Percentiles rank a stretch among this genome's conserved stretches.
Conservation (phyloP, 2,329 filamentous ascomycete genomes). For the Hymenoscyphus fraxineus region DNA sequence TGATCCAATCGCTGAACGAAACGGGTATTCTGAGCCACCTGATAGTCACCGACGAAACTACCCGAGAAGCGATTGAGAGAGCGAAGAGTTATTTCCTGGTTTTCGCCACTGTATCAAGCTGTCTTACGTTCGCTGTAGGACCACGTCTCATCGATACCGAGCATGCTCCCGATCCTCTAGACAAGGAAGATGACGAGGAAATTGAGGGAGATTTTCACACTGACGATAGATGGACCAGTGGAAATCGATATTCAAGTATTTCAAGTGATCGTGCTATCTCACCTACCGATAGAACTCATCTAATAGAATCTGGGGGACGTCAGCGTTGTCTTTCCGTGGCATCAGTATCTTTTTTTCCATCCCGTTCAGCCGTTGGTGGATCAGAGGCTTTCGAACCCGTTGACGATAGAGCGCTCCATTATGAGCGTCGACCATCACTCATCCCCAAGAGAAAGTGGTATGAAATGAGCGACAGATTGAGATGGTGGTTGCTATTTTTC, state of each 20-base stretch:
- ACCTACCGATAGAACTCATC: slow-evolving; percentile 40
- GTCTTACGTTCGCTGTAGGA: slow-evolving; percentile 60
- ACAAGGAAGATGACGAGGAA: slow-evolving; percentile 29
- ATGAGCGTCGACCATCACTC: slow-evolving; percentile 29
- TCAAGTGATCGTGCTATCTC: slow-evolving; percentile 36
- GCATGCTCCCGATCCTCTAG: slow-evolving; percentile 36
- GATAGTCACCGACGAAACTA: slow-evolving; percentile 40
- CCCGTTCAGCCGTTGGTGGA: slow-evolving; percentile 12
- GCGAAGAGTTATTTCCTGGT: slow-evolving; percentile 65
- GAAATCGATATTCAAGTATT: not conserved
- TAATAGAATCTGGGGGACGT: slow-evolving; percentile 37
- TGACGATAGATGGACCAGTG: slow-evolving; percentile 14
- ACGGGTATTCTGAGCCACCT: slow-evolving; percentile 53
- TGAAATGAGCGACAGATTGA: slow-evolving; percentile 27
- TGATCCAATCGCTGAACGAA: slow-evolving; percentile 38
- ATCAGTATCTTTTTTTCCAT: slow-evolving; percentile 34
- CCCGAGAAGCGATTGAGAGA: slow-evolving; percentile 48
- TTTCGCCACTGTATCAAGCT: slow-evolving; percentile 60
- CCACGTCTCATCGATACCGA: slow-evolving; percentile 52
- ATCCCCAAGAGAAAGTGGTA: slow-evolving; percentile 30
- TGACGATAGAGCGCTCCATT: not conserved
- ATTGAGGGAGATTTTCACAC: slow-evolving; percentile 20
- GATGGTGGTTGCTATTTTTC: slow-evolving; percentile 38
- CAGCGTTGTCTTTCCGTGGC: slow-evolving; percentile 17
- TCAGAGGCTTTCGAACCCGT: not conserved